Evolutionary conservation across 108 stramenopile genomes (phyloP).

Genomic region (Conticribra weissflogii): DNA sequence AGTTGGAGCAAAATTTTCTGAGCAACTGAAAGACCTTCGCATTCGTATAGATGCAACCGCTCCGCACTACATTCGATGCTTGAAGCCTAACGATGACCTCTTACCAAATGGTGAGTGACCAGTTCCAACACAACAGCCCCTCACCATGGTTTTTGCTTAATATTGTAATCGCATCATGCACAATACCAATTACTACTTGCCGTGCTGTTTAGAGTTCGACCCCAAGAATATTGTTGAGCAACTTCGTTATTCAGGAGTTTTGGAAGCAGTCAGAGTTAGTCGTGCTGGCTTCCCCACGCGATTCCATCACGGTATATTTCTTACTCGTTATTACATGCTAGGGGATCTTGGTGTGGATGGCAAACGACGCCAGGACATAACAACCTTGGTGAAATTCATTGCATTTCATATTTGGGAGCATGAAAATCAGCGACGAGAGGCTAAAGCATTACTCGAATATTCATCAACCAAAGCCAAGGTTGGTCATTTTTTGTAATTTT

Average conservation of each 20-base stretch:
- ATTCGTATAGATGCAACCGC: conserved; percentile 64
- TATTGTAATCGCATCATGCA: too few relatives aligned
- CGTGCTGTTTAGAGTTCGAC: conserved; percentile 85
- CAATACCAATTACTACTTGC: too few relatives aligned
- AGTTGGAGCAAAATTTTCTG: conserved; percentile 82
- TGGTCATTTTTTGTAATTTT: not conserved
- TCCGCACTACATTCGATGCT: conserved; percentile 90
- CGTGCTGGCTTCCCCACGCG: conserved; percentile 49
- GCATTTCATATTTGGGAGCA: conserved; percentile 45
- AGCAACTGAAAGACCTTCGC: conserved; percentile 78
- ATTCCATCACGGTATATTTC: conserved; percentile 40
- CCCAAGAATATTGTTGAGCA: conserved; percentile 88
- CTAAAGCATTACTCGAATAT: conserved; percentile 25
- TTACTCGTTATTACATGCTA: conserved; percentile 47
- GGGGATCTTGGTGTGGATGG: conserved; percentile 43
- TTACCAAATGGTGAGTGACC: conserved; percentile 45
- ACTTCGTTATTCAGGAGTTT: conserved; percentile 96
- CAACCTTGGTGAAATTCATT: conserved; percentile 34
- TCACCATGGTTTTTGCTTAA: too few relatives aligned
- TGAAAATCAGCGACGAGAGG: conserved; percentile 31
- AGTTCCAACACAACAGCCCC: too few relatives aligned
- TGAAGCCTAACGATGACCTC: conserved; percentile 87
- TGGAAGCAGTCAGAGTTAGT: conserved; percentile 81
- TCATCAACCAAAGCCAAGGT: conserved; percentile 14
- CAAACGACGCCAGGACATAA: conserved; percentile 46